These are phyloP conservation scores for Kwoniella europaea DNA, from an alignment of 768 basidiomycete genomes.

Conservation along the genomic window DNA sequence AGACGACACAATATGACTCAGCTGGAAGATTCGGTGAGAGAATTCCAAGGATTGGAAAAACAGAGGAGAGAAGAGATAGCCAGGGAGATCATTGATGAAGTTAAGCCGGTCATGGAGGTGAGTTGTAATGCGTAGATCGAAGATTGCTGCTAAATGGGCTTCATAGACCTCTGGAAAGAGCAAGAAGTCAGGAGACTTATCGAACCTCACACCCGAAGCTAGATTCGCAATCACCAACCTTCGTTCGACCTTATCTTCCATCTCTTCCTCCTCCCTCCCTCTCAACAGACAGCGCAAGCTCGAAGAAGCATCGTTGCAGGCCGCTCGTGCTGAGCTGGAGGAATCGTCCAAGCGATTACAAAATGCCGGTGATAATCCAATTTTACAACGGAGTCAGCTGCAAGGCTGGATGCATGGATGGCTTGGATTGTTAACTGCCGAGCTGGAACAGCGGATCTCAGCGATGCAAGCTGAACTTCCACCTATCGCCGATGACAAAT, in stretches of 20 bases:
- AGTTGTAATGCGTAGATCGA: not conserved
- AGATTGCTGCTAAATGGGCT: not conserved
- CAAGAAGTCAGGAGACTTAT: constrained; percentile 16
- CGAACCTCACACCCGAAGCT: constrained; percentile 14
- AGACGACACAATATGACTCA: constrained; percentile 20
- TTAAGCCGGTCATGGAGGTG: constrained; percentile 48
- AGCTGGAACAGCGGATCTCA: constrained; percentile 33
- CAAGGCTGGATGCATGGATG: constrained; percentile 56
- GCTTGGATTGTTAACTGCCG: constrained; percentile 35
- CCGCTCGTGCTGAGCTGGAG: constrained; percentile 49
- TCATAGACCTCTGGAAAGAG: constrained; percentile 16
- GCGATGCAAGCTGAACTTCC: constrained; percentile 31
- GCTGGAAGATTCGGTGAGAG: constrained; percentile 29
- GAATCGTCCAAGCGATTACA: constrained; percentile 39
- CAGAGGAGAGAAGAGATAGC: constrained; percentile 31
- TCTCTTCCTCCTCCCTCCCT: constrained; percentile 32
- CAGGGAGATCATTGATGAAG: constrained; percentile 40
- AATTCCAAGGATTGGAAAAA: constrained; percentile 38
- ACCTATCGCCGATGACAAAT: constrained; percentile 9
- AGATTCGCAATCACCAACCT: constrained; percentile 54
- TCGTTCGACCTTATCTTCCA: constrained; percentile 62
- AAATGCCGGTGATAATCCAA: constrained; percentile 27
- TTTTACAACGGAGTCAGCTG: constrained; percentile 37
- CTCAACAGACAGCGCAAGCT: constrained; percentile 46
- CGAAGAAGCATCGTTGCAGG: constrained; percentile 49